These are phyloP conservation scores for Rutidosis leptorrhynchoides DNA, from an alignment of 129 eudicot genomes.

Conservation along the genomic window DNA sequence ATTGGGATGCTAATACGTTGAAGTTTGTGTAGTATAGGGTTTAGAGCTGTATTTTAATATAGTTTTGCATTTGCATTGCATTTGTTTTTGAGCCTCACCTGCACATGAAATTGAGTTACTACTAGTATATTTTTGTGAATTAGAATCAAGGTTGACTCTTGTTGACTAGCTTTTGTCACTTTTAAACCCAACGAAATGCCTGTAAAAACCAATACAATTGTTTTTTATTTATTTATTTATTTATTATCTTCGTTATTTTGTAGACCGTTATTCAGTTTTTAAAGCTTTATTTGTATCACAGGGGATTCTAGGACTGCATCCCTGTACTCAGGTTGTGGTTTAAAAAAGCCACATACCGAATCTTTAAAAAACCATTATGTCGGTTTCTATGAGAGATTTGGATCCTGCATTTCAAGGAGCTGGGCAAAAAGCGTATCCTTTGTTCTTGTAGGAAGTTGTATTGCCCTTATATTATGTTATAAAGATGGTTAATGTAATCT, in stretches of 20 bases:
- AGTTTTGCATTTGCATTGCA: conserved; percentile 32
- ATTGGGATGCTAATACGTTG: conserved; percentile 25
- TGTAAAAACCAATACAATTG: not conserved
- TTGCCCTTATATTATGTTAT: not conserved
- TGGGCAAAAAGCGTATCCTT: conserved; percentile 98
- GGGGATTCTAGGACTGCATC: conserved; percentile 27
- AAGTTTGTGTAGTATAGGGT: conserved; percentile 23
- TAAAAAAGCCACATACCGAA: conserved; percentile 27
- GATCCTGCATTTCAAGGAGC: conserved; percentile 96
- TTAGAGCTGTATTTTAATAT: conserved; percentile 14
- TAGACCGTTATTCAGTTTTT: conserved; percentile 18
- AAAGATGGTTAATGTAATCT: not conserved
- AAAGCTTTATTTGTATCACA: conserved; percentile 13
- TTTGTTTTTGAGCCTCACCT: conserved; percentile 34
- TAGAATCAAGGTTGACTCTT: not conserved
- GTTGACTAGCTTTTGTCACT: conserved; percentile 6
- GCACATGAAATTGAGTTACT: conserved; percentile 11
- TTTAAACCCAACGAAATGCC: conserved; percentile 6
- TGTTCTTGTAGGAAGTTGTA: not conserved
- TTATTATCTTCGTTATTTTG: conserved; percentile 8
- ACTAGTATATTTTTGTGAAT: conserved; percentile 25
- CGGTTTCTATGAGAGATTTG: conserved; percentile 81
- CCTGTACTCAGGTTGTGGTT: conserved; percentile 27
- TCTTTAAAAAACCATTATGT: conserved; percentile 38
- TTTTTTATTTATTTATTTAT: too few species aligned